Conservation (phyloP, 78 protist species). For the Goniomonas avonlea region DNA sequence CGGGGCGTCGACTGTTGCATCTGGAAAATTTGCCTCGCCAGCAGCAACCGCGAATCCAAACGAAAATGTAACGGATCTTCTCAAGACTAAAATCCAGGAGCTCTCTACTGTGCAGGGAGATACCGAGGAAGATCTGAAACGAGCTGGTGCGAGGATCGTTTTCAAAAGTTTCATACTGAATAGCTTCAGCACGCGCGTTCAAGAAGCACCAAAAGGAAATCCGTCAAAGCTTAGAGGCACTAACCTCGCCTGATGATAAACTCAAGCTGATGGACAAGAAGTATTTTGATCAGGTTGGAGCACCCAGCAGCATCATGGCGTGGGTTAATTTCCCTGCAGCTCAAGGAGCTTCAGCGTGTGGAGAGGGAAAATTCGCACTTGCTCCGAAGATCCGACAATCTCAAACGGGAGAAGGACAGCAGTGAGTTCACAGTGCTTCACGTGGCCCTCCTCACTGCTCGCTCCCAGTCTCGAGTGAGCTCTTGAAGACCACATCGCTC, state of each 20-base stretch:
- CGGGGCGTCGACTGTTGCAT: too few relatives aligned
- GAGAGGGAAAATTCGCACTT: neutral
- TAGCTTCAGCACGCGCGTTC: neutral
- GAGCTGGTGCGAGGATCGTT: too few relatives aligned
- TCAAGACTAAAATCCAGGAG: too few relatives aligned
- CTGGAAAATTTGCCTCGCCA: too few relatives aligned
- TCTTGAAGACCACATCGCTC: neutral
- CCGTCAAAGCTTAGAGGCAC: neutral
- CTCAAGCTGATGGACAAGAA: constrained; percentile 1
- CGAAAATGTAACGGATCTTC: too few relatives aligned
- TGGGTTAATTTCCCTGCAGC: neutral
- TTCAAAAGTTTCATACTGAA: too few relatives aligned
- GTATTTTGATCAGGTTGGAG: neutral
- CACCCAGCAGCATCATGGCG: neutral
- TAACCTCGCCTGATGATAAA: neutral
- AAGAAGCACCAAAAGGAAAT: neutral
- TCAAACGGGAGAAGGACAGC: neutral
- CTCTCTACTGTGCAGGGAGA: too few relatives aligned
- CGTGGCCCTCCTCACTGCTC: neutral
- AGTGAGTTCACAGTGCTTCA: neutral
- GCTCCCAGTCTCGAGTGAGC: neutral
- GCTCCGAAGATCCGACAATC: neutral
- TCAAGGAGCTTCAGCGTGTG: too few relatives aligned
- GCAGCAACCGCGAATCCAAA: too few relatives aligned
- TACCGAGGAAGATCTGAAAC: too few relatives aligned